phyloP scores from a whole-genome alignment of 163 green algal genomes.

The Prototheca wickerhamii region DNA sequence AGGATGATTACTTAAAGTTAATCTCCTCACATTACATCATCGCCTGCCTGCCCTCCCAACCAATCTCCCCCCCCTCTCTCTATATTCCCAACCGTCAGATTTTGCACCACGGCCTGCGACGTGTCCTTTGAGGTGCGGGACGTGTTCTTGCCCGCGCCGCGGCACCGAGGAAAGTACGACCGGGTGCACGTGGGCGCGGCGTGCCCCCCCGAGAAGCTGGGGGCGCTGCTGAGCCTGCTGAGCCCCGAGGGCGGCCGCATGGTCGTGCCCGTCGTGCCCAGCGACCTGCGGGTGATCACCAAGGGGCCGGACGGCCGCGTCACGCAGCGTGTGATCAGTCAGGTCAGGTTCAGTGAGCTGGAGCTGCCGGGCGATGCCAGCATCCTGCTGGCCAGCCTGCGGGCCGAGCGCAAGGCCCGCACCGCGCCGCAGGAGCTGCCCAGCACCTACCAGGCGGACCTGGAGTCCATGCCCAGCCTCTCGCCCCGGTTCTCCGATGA shows the following conservation, averaged over 20 bases:
- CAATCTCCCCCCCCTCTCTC: background rate
- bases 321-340: conserved; percentile 24
- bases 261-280: conserved; percentile 37
- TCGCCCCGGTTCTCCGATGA: background rate
- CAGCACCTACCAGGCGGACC: conserved; percentile 22
- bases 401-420: conserved; percentile 17
- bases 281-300: conserved; percentile 33
- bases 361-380: conserved; percentile 39
- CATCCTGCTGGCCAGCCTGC: conserved; percentile 29
- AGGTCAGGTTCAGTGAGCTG: conserved; percentile 49
- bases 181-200: conserved; percentile 41
- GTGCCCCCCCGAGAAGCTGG: conserved; percentile 28
- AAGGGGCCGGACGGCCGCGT: conserved; percentile 14
- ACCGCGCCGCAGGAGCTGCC: conserved; percentile 11
- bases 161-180: conserved; percentile 33
- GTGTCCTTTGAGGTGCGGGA: conserved; percentile 31
- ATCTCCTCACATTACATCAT: background rate
- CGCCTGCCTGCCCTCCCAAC: background rate
- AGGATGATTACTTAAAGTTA: background rate
- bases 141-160: conserved; percentile 31
- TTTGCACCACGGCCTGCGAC: conserved; percentile 8
- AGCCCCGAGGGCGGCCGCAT: conserved; percentile 33
- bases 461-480: background rate
- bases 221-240: conserved; percentile 30
- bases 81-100: background rate